These are phyloP conservation scores for Keithomyces neogunnii DNA, from an alignment of 2,329 filamentous ascomycete species.

Conservation along the genomic window DNA sequence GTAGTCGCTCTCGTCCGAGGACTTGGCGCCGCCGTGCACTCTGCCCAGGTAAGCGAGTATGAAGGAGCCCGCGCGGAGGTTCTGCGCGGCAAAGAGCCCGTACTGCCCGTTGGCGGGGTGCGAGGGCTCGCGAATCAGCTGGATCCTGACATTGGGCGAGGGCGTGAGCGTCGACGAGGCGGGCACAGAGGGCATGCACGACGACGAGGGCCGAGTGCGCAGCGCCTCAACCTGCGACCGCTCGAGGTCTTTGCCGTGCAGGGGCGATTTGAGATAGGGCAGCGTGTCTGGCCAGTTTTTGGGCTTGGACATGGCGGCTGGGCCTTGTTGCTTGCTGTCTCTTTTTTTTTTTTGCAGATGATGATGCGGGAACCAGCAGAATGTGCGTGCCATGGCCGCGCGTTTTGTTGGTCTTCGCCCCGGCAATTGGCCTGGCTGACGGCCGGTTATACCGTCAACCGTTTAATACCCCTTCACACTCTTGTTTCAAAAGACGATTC, in stretches of 20 bases:
- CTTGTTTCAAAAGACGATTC: background rate
- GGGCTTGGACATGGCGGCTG: constrained; percentile 27
- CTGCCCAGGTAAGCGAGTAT: constrained; percentile 55
- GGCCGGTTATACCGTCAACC: background rate
- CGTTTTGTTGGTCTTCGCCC: too few relatives aligned
- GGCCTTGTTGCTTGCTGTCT: too few relatives aligned
- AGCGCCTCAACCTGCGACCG: constrained; percentile 31
- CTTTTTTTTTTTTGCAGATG: too few relatives aligned
- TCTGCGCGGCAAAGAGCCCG: constrained; percentile 50
- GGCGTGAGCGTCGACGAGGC: constrained; percentile 31
- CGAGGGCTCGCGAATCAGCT: constrained; percentile 35
- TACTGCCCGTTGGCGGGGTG: constrained; percentile 52
- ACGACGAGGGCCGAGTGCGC: constrained; percentile 19
- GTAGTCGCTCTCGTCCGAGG: constrained; percentile 39
- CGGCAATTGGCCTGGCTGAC: too few relatives aligned
- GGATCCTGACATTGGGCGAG: constrained; percentile 43
- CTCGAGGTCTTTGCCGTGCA: constrained; percentile 37
- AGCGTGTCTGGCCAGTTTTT: constrained; percentile 50
- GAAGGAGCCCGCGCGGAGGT: constrained; percentile 45
- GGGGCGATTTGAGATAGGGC: constrained; percentile 43
- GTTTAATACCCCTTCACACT: background rate
- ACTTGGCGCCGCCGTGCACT: constrained; percentile 34
- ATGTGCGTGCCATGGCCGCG: too few relatives aligned
- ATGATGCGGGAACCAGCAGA: too few relatives aligned
- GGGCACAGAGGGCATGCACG: constrained; percentile 13